phyloP scores from a whole-genome alignment of 2,329 filamentous ascomycete genomes.

The Sporothrix sp. region DNA sequence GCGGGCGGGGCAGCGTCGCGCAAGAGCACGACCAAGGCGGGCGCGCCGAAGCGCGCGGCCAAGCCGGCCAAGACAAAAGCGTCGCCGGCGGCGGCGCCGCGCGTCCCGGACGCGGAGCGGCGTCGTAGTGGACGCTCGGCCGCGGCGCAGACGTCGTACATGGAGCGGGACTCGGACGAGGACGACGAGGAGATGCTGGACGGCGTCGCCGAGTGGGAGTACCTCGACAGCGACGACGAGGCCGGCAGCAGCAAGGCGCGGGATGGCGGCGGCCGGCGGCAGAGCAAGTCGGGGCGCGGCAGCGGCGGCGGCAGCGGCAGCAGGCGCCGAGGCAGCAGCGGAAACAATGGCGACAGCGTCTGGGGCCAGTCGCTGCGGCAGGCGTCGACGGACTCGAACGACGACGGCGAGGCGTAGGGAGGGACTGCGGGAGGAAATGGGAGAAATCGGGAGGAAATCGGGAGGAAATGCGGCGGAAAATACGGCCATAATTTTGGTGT shows the following conservation, averaged over 20 bases:
- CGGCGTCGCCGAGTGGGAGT: constrained; percentile 51
- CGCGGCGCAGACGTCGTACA: constrained; percentile 39
- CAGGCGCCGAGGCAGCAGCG: constrained; percentile 4
- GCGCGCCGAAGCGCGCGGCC: constrained; percentile 7
- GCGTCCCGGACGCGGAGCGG: constrained; percentile 35
- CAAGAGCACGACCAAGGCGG: constrained; percentile 15
- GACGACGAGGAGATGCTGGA: constrained; percentile 54
- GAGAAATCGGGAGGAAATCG: too few species aligned
- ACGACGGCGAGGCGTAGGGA: constrained; percentile 7
- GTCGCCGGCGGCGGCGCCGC: constrained; percentile 9
- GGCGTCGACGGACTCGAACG: constrained; percentile 7
- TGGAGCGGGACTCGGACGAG: constrained; percentile 47
- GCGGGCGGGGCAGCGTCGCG: constrained; percentile 24
- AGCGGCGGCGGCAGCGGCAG: not conserved
- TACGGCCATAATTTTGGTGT: too few species aligned
- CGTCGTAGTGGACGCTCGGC: constrained; percentile 45
- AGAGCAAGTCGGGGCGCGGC: not conserved
- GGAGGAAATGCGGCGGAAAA: too few species aligned
- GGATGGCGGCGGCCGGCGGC: not conserved
- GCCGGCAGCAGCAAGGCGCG: not conserved
- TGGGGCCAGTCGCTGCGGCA: constrained; percentile 15
- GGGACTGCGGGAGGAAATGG: too few species aligned
- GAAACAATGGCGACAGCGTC: not conserved
- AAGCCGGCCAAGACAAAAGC: constrained; percentile 6
- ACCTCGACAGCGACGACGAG: constrained; percentile 29